A percentile compares a stretch with the other conserved stretches of the same genome.
phyloP scores from a whole-genome alignment of 257 asterid genomes.

The Perilla frutescens region DNA sequence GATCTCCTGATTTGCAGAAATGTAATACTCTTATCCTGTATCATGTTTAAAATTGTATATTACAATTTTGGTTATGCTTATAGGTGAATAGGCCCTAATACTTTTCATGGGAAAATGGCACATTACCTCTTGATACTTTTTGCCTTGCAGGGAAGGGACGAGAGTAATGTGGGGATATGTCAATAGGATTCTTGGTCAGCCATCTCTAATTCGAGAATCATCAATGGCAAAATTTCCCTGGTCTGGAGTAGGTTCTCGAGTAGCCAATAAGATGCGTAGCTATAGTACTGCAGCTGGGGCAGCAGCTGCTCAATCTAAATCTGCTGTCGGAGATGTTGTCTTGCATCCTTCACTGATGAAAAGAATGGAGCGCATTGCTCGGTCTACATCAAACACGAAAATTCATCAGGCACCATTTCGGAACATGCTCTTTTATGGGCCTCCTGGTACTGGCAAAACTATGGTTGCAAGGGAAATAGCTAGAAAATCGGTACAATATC shows the following conservation, averaged over 20 bases:
- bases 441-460: conserved; percentile 99
- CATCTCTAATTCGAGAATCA: conserved; percentile 97
- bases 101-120: not conserved
- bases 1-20: not conserved
- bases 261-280: conserved; percentile 53
- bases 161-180: conserved; percentile 93
- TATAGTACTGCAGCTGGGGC: conserved; percentile 58
- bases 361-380: conserved; percentile 92
- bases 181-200: conserved; percentile 97
- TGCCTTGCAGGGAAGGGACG: conserved; percentile 87
- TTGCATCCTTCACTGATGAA: conserved; percentile 89
- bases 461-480: conserved; percentile 99
- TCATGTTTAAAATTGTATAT: conserved; percentile 14
- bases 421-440: conserved; percentile 97
- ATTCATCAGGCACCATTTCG: conserved; percentile 94
- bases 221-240: conserved; percentile 89
- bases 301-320: conserved; percentile 56
- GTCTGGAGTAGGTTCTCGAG: conserved; percentile 77
- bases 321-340: conserved; percentile 67
- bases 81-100: conserved; percentile 1
- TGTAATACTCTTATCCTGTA: not conserved
- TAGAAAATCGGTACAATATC: conserved; percentile 80
- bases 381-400: conserved; percentile 96
- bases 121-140: not conserved
- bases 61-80: conserved; percentile 10